phyloP scores from a whole-genome alignment of 768 basidiomycete species.

The Phaeotremella skinneri region DNA sequence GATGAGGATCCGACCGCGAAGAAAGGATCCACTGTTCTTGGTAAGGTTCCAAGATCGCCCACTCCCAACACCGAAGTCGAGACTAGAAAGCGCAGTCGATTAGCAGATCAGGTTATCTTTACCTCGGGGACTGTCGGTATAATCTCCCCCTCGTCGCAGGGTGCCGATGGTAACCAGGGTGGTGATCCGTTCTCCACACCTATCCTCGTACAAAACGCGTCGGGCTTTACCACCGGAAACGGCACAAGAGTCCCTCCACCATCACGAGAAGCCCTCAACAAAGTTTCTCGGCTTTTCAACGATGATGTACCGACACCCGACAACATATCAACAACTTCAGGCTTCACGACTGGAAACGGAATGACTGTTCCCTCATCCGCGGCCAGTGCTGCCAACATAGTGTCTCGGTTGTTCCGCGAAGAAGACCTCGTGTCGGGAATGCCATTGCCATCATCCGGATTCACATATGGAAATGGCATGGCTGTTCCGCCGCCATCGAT shows the following conservation, averaged over 20 bases:
- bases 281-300: slow-evolving; percentile 13
- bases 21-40: too few relatives aligned
- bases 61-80: background rate
- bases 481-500: slow-evolving; percentile 22
- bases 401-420: too few relatives aligned
- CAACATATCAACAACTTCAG: background rate
- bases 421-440: too few relatives aligned
- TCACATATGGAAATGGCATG: slow-evolving; percentile 23
- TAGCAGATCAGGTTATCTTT: background rate
- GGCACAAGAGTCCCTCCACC: slow-evolving; percentile 27
- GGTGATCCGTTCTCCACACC: too few relatives aligned
- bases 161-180: background rate
- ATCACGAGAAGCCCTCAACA: slow-evolving; percentile 9
- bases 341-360: slow-evolving; percentile 4
- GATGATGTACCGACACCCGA: too few relatives aligned
- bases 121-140: background rate
- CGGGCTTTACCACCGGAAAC: slow-evolving; percentile 24
- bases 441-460: slow-evolving; percentile 11
- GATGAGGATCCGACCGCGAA: slow-evolving; percentile 4
- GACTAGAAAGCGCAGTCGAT: background rate
- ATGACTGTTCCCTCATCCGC: background rate
- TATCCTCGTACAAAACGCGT: slow-evolving; percentile 3
- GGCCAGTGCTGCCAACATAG: too few relatives aligned
- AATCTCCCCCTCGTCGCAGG: background rate
- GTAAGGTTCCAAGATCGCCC: too few relatives aligned